Base-by-base conservation (phyloP, 768 basidiomycete species). In the Mycena haematopus region DNA sequence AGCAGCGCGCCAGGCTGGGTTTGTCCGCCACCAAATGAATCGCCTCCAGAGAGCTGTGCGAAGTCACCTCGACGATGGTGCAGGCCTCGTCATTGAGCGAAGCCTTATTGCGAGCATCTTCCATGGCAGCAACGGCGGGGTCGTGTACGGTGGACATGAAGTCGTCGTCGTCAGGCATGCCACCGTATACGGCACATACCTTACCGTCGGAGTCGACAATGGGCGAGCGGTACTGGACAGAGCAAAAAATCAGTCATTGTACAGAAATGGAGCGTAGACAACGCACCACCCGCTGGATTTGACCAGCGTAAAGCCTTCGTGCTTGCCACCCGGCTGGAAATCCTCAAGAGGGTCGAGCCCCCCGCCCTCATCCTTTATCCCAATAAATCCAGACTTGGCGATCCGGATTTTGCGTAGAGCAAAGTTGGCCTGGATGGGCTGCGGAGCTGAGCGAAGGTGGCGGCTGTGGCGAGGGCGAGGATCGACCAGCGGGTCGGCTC, bases 1-100 rank as follows among this genome's bases (percentile, higher is more conserved):
- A 56, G 21, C 15, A 56, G 9, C 5, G 58, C 21, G 1, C 58
- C 58, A 0, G 58, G 58, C 25, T 31, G 15, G 13, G 10, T 3
- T 11, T 58, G 57, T 0, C 57, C 36, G 1, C 57, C 57, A 17
- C 57, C 57, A 21, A n/a, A 17, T 19, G 50, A 59, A 9, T 52
- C 38, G 13, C 58, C 50, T 2, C 38, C 50, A 7, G 38, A 31
- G 15, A 59, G 40, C 10, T n/a, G 24, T 13, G 9, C 0, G 7
- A 17, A 52, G 22, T n/a, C 17, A 1, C 58, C 58, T 7, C 55
- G 55, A 1, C 44, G 44, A 24, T 56, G 55, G 8, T 5, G 8
- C 6, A 19, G 2, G n/a, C 44, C 27, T 45, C 55, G 27, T 33
- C 10, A 1, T 29, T 2, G 8, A 56, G 9, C 1, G 42, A 46